Base-by-base conservation (phyloP, 306 rosid genomes). In the Pyrus pyrifolia region DNA sequence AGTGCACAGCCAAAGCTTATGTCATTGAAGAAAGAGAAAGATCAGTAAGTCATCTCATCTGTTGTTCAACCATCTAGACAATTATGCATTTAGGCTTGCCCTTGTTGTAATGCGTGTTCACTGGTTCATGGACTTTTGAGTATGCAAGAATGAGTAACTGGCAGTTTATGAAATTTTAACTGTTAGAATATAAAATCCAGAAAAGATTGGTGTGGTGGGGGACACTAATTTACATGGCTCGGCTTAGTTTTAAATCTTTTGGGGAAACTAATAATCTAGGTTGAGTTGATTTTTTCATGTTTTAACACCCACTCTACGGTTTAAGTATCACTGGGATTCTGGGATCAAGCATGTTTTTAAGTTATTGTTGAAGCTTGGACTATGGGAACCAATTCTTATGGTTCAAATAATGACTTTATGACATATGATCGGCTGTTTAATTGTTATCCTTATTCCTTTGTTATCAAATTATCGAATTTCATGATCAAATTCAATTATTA, bases 1-100 rank as follows among this genome's bases (percentile, higher is more conserved):
- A 88, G 97, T 86, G 99, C 99, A 70, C 99, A 95, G 77, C 99
- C 99, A 19, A 95, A 95, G 90, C 97, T 95, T 49, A 87, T 91
- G 97, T 85, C 98, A 4, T 73, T 88, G 86, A 88, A 85, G 88
- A 95, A 87, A 76, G 99, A 95, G 55, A 91, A 86, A 81, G 97
- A 95, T 77, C 97, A 88, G 99, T 92, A 95, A 19, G 98, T 83
- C 15, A 40, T 81, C 79, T 70, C 74, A 64, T 75, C 25, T 74
- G 61, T 76, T 42, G 22, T 10, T 67, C 44, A 60, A 19, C 17
- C 19, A 6, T 31, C 23, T 52, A 29, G 44, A 27, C 3, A 67
- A n/a, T 40, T 42, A n/a, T 40, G 55, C 68, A 38, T 80, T 77
- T 49, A 67, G 31, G 38, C 46, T 58, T 46, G 8, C 59, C 67